Evolutionary conservation across 495 filamentous ascomycete genomes (phyloP), one percentile per base, ranked within the genome.

Genomic region (Friedmanniomyces endolithicus): DNA sequence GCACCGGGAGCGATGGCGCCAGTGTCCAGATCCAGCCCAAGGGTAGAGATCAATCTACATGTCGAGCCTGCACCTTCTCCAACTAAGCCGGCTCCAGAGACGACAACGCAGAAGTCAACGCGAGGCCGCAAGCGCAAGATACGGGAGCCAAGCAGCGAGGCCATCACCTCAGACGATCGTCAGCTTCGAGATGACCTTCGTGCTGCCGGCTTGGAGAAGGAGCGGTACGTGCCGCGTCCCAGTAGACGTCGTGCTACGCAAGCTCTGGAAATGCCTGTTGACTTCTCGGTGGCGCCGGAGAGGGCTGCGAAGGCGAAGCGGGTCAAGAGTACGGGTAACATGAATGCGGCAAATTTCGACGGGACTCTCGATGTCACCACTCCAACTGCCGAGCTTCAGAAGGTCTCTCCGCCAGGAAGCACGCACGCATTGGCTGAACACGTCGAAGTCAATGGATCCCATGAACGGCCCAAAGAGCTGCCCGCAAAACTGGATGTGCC

Each of bases 211-310:
- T 45, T 67, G 17, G 64, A 63, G 23, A 63, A 59, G 53, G 67
- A 71, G 47, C 44, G 53, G 16, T 71, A 68, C 53, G 58, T 66
- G 52, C 65, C 68, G 24, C 55, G 67, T n/a, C 68, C 65, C 14
- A 67, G 64, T 46, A 59, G 64, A 22, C 67, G 67, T n/a, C 48
- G 67, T 14, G 67, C 68, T n/a, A 56, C 63, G 9, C 58, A 50
- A 16, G 19, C 58, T 22, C 20, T 46, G 11, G 62, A 67, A 37
- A 53, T 55, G 7, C 37, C 48, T 0, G 47, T 66, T 6, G 63
- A 68, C 47, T 67, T 56, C 47, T 67, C 63, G 17, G 55, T 65
- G 11, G 17, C 6, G 33, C 66, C 67, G 0, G 66, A 70, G 54
- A 67, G 62, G 49, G 63, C 59, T 12, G 60, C 50, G 0, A 65